Base-by-base conservation (phyloP, 1,284 basidiomycete genomes). In the Cryptococcus hybrid region DNA sequence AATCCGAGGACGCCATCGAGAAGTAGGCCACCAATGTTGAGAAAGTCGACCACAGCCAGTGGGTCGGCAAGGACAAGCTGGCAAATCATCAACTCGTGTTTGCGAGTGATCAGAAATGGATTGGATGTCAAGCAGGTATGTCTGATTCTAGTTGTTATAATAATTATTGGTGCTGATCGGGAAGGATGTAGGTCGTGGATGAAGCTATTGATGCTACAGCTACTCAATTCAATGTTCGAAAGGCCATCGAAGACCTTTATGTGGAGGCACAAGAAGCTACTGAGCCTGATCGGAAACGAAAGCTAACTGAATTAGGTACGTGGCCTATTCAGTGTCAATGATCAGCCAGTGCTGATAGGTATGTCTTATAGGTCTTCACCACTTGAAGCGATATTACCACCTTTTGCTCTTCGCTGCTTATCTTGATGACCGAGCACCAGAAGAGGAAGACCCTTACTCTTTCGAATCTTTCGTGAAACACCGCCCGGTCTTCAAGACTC, bases 321-420 rank as follows among this genome's bases (percentile, higher is more conserved):
- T 50, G 44, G 11, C n/a, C 7, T 42, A 44, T 70, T 18, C 51
- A 42, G 6, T 62, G 57, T 7, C 57, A 64, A 43, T 42, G 54
- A 51, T 56, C 62, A 42, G 11, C 40, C 40, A 42, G 12, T 30
- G 42, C 58, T 62, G 35, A 47, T 51, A 47, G 65, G 24, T 24
- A 24, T 24, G 24, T 24, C 5, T 3, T 34, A 39, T 43, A 67
- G 92, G 89, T 6, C 78, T 95, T 49, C 86, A 89, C 63, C 88
- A 89, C 66, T 82, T 96, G 24, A 82, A 87, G 54, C 85, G 89
- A 64, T 97, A 97, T 78, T 96, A 93, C 63, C 87, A 90, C 73
- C 83, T 99, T 18, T 87, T 98, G 60, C 84, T 96, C 36, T 98
- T 99, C 81, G 91, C 95, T 74, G 88, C 93, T 0, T 99, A 96